phyloP scores from a whole-genome alignment of 1,284 basidiomycete species.

The Gymnopus androsaceus region DNA sequence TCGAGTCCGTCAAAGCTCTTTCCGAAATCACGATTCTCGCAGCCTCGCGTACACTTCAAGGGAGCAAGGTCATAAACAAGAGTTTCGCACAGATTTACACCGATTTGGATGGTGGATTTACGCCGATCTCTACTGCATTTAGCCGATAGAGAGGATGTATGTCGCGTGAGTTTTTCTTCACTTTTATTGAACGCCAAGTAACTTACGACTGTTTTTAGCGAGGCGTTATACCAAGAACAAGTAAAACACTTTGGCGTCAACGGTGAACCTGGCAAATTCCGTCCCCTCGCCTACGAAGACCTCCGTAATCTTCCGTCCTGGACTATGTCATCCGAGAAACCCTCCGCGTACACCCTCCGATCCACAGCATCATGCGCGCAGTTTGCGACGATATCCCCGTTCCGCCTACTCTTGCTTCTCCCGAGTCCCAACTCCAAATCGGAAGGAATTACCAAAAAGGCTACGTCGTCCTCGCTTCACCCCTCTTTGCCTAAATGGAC shows the following conservation, averaged over 20 bases:
- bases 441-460: conserved; percentile 76
- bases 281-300: conserved; percentile 85
- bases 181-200: neutral
- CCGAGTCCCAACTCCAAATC: conserved; percentile 50
- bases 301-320: conserved; percentile 79
- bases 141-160: conserved; percentile 77
- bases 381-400: conserved; percentile 87
- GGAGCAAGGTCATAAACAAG: conserved; percentile 90
- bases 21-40: conserved; percentile 96
- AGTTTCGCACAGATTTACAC: conserved; percentile 85
- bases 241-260: conserved; percentile 78
- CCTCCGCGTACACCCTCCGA: conserved; percentile 87
- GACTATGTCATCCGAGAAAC: conserved; percentile 93
- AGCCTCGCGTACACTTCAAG: conserved; percentile 91
- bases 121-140: conserved; percentile 89
- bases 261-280: conserved; percentile 68
- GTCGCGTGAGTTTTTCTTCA: conserved; percentile 59
- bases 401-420: conserved; percentile 79
- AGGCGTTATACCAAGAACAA: conserved; percentile 88
- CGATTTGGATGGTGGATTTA: conserved; percentile 92
- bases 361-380: conserved; percentile 91
- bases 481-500: conserved; percentile 89
- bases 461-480: conserved; percentile 88
- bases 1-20: conserved; percentile 75
- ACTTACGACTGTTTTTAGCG: conserved; percentile 42